Evolutionary conservation across 345 rosid genomes (phyloP).

Genomic region (Excoecaria cochinchinensis): DNA sequence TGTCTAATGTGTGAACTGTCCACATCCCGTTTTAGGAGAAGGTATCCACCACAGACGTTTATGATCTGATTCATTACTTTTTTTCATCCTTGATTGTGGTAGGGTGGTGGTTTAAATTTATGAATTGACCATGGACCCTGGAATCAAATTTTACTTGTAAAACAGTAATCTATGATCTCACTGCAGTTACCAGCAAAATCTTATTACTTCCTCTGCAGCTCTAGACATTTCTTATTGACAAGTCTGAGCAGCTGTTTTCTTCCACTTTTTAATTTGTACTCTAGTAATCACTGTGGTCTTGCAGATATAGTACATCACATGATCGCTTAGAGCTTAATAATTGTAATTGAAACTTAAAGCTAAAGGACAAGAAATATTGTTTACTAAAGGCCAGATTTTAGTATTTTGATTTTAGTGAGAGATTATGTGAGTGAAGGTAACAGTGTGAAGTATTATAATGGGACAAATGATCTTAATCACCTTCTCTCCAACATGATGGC

Average conservation of each 20-base stretch:
- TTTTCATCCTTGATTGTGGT: background rate
- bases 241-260: background rate
- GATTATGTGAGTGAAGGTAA: background rate
- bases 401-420: background rate
- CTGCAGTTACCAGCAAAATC: background rate
- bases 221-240: background rate
- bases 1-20: no score
- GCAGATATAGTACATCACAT: background rate
- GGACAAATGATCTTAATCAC: background rate
- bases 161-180: background rate
- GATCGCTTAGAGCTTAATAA: background rate
- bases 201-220: background rate
- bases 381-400: background rate
- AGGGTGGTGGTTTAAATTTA: background rate
- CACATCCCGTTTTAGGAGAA: no score
- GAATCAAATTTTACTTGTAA: background rate
- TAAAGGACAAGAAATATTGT: background rate
- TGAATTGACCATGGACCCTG: background rate
- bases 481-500: background rate
- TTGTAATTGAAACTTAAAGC: background rate
- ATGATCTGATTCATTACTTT: background rate
- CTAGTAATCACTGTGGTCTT: background rate
- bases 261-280: background rate
- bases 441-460: background rate
- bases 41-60: background rate